Conservation (phyloP, 129 eudicot species). For the Chrysanthemum makinoi region DNA sequence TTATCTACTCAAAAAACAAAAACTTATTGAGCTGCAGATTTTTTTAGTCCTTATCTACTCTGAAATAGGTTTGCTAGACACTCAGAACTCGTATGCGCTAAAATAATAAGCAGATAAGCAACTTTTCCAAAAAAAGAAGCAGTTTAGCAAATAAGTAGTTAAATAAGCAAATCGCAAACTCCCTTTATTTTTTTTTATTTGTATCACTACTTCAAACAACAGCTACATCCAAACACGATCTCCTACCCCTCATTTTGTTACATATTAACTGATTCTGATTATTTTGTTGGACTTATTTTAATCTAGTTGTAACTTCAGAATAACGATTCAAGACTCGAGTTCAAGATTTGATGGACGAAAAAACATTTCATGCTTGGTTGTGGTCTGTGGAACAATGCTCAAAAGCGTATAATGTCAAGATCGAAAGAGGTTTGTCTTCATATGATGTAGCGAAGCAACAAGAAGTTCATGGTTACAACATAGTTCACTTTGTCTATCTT, state of each 20-base stretch:
- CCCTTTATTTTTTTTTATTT: no score
- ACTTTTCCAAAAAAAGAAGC: no score
- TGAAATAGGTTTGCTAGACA: no score
- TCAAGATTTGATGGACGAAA: constrained; percentile 45
- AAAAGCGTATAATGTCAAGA: constrained; percentile 67
- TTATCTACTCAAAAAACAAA: no score
- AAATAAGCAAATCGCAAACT: no score
- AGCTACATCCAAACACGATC: background rate
- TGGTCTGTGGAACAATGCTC: constrained; percentile 78
- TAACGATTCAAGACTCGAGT: constrained; percentile 9
- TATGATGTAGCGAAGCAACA: constrained; percentile 65
- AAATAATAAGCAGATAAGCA: no score
- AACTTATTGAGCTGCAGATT: no score
- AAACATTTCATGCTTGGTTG: constrained; percentile 69
- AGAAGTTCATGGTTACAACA: constrained; percentile 58
- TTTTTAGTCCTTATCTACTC: no score
- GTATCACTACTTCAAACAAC: no score
- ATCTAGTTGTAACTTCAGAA: constrained; percentile 4
- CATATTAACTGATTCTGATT: background rate
- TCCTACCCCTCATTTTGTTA: background rate
- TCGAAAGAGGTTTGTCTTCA: constrained; percentile 65
- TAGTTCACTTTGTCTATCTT: no score
- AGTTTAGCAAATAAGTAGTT: no score
- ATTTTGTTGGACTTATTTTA: constrained; percentile 7
- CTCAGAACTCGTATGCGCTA: no score